Base-by-base conservation (phyloP, 148 eudicot genomes). In the Amaranthus hypochondriacus region DNA sequence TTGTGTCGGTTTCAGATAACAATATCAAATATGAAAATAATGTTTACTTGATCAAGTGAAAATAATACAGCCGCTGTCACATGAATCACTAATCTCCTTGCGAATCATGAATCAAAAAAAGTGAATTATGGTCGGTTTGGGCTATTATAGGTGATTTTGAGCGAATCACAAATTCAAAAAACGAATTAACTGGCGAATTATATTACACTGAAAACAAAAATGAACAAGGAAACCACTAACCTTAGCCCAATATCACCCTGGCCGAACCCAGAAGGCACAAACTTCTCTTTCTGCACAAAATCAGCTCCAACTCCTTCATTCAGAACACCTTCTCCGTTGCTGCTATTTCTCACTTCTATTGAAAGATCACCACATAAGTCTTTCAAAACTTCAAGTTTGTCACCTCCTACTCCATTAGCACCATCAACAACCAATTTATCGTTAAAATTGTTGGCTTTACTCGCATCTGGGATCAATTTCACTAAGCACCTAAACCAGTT, bases 241-340 rank as follows among this genome's bases (percentile, higher is more conserved):
- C 98, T 94, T 54, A 80, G 75, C 53, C 93, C 93, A 75, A 68
- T 80, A 79, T 92, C 97, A 74, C 71, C 69, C 69, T 89, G 79
- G 80, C 89, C 86, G 82, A 92, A 95, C 4, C 85, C 89, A 67
- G 78, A 80, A 13, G 98, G 98, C 54, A 73, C 77, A 63, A 89
- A 80, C 85, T 95, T 95, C 72, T 89, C 97, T 84, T 95, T 95
- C 81, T 95, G 98, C 83, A 95, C 98, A 90, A 83, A 95, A 81
- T 95, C 98, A 81, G 98, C 98, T 80, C 97, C 98, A 71, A 92
- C 98, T 76, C 87, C 89, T 76, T 95, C 96, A 74, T 95, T 95
- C 60, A 95, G 90, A 52, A 88, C 82, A 74, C 98, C 98, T 53
- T 75, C 81, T 50, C 76, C 85, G 76, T 78, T 88, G 70, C 97